Base-by-base conservation (phyloP, 345 rosid species). In the Eucalyptus sp. region DNA sequence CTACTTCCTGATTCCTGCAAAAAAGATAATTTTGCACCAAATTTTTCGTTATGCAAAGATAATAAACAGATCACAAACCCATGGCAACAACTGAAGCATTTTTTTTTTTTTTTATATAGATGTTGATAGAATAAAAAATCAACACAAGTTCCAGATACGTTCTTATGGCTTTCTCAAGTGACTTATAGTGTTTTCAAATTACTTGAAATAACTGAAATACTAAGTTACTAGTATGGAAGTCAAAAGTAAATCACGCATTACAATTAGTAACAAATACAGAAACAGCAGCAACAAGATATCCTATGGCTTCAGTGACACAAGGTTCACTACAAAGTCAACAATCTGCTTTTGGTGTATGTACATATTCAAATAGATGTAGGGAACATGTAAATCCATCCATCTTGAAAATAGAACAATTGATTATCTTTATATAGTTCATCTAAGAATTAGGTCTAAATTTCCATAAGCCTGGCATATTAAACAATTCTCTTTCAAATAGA, bases 371-470 rank as follows among this genome's bases (percentile, higher is more conserved):
- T 24, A 27, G 68, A 62, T 62, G 33, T n/a, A 62, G 33, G 37
- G 10, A 62, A 62, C 0, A 29, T 3, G 33, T 62, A 6, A 62
- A 62, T 1, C 0, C 2, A 64, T 29, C 9, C 18, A 29, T 31
- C 71, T 29, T 62, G 71, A 29, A 62, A 13, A 62, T n/a, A 62
- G 6, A 62, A 29, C 18, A 62, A 62, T 29, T 6, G 17, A 29
- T 62, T 62, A 62, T 29, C 3, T 62, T 62, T 29, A 62, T 12
- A 62, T 5, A 29, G 0, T 27, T 29, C 5, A 29, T 9, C 8
- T 27, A 29, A 12, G 9, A 62, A 62, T 13, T 14, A 13, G 1
- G 9, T 62, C 17, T 62, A 29, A 62, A 29, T n/a, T 64, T 29
- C 71, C 68, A 62, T 13, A 29, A 29, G 18, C 8, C 3, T 2